These are phyloP conservation scores for Lactifluus piperatus DNA, from an alignment of 768 basidiomycete species.

Conservation along the genomic window DNA sequence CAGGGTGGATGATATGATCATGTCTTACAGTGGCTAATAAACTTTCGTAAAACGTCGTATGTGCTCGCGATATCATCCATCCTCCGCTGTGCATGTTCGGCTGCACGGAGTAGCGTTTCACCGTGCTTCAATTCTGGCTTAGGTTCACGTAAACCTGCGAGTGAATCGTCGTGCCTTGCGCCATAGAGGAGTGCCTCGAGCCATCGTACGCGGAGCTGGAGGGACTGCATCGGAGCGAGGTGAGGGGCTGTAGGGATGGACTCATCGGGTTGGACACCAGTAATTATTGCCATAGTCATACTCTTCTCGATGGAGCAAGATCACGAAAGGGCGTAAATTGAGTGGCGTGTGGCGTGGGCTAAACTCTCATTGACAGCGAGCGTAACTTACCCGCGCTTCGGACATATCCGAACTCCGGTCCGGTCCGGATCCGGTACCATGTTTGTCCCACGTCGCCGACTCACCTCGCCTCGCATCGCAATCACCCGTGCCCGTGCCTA, in stretches of 20 bases:
- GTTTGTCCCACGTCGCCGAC: too few species aligned
- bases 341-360: too few species aligned
- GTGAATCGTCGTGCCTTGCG: conserved; percentile 37
- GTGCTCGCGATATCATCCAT: conserved; percentile 50
- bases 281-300: conserved; percentile 54
- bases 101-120: conserved; percentile 49
- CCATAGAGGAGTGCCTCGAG: conserved; percentile 71
- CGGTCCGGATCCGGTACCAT: too few species aligned
- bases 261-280: conserved; percentile 65
- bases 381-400: too few species aligned
- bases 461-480: too few species aligned
- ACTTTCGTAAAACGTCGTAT: conserved; percentile 65
- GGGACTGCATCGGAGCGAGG: conserved; percentile 58
- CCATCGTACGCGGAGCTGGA: conserved; percentile 72
- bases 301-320: too few species aligned
- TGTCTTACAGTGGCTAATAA: conserved; percentile 59
- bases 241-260: too few species aligned
- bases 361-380: too few species aligned
- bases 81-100: conserved; percentile 50
- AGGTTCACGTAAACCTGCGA: conserved; percentile 31
- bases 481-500: too few species aligned
- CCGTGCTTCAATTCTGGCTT: conserved; percentile 37
- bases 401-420: too few species aligned
- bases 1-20: conserved; percentile 21
- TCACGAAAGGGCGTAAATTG: too few species aligned